phyloP scores from a whole-genome alignment of 139 green algal species.

The Coccomyxa sp. region DNA sequence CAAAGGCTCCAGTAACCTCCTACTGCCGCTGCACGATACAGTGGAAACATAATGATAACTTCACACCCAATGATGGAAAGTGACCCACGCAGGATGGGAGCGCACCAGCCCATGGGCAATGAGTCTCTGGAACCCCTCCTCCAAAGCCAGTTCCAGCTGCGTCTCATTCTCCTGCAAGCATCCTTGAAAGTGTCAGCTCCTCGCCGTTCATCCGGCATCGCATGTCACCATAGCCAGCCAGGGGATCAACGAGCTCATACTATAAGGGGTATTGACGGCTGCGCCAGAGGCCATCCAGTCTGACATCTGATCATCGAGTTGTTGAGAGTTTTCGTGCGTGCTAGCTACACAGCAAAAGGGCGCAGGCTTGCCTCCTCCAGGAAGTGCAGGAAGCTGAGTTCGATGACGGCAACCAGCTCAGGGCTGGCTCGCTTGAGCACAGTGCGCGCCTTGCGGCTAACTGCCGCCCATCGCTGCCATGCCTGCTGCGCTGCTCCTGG shows the following conservation, averaged over 20 bases:
- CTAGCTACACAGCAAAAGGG: background rate
- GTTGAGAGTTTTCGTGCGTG: background rate
- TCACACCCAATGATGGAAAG: too few relatives aligned
- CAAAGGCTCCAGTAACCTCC: background rate
- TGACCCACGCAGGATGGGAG: constrained; percentile 18
- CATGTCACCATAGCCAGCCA: too few relatives aligned
- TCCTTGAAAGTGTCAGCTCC: background rate
- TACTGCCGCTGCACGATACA: background rate
- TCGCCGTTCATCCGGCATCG: background rate
- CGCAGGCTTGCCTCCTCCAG: background rate
- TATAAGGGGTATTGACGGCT: background rate
- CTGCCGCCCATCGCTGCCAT: constrained; percentile 26
- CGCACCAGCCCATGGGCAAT: constrained; percentile 38
- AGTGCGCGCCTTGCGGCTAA: constrained; percentile 23
- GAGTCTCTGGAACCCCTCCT: constrained; percentile 29
- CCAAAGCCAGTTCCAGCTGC: constrained; percentile 26
- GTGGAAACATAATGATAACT: too few relatives aligned
- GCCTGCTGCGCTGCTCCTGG: constrained; percentile 19
- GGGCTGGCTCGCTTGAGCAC: constrained; percentile 25
- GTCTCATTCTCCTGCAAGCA: background rate
- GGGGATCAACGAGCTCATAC: too few relatives aligned
- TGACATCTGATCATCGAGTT: background rate
- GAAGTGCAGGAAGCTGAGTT: constrained; percentile 24
- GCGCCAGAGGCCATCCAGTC: background rate
- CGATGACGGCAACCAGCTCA: constrained; percentile 16